Evolutionary conservation across 306 rosid genomes (phyloP).

Genomic region (Bauhinia variegata): DNA sequence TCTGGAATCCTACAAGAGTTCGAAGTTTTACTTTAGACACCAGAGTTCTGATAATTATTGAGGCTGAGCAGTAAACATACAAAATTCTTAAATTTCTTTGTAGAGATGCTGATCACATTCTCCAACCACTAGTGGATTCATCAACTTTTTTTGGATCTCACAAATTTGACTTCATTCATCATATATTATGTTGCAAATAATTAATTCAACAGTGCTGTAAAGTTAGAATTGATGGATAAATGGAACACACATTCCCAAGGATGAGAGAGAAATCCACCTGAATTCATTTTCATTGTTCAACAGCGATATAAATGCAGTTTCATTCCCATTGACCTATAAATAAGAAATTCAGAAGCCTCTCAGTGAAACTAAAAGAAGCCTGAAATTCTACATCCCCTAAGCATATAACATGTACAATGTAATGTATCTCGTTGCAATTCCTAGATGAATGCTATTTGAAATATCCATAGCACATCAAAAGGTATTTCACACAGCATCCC

Average conservation of each 20-base stretch:
- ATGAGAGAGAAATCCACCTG: conserved; percentile 58
- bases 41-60: conserved; percentile 18
- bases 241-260: conserved; percentile 21
- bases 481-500: neutral
- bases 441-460: conserved; percentile 16
- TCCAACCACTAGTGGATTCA: conserved; percentile 19
- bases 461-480: conserved; percentile 28
- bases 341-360: conserved; percentile 31
- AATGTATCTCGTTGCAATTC: conserved; percentile 12
- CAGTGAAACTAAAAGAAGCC: conserved; percentile 25
- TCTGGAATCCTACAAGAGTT: conserved; percentile 65
- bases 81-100: neutral
- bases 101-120: conserved; percentile 28
- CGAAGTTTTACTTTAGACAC: conserved; percentile 5
- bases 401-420: neutral
- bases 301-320: conserved; percentile 68
- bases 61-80: conserved; percentile 16
- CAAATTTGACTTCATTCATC: conserved; percentile 25
- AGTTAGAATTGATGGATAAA: conserved; percentile 29
- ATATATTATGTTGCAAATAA: conserved; percentile 2
- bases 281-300: conserved; percentile 60
- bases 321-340: conserved; percentile 71
- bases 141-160: conserved; percentile 7
- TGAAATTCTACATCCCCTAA: conserved; percentile 7
- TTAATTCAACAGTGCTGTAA: conserved; percentile 23